phyloP scores from a whole-genome alignment of 2,329 filamentous ascomycete species.

The Ascochyta viciae-villosae region DNA sequence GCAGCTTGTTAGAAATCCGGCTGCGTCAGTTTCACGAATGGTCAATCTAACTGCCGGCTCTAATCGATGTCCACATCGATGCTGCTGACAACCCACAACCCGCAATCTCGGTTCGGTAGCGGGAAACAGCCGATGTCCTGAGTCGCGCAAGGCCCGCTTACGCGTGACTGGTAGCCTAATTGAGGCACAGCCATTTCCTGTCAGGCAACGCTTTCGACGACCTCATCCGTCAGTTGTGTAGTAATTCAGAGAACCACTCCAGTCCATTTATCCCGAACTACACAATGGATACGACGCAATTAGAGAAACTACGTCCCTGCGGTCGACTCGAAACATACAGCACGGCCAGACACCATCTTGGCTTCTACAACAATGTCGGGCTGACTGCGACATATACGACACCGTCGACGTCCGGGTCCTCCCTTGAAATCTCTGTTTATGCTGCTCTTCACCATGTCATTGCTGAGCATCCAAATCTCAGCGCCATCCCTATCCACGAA shows the following conservation, averaged over 20 bases:
- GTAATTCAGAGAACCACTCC: neutral
- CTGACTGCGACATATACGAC: conserved; percentile 44
- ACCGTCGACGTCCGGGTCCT: neutral
- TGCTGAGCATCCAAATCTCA: conserved; percentile 52
- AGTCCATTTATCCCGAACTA: neutral
- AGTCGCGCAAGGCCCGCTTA: neutral
- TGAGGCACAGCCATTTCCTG: neutral
- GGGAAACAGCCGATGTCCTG: neutral
- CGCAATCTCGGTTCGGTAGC: neutral
- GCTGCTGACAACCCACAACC: no score
- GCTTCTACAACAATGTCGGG: conserved; percentile 54
- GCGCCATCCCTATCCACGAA: conserved; percentile 52
- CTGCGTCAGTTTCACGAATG: no score
- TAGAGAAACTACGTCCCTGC: conserved; percentile 29
- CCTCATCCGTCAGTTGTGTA: neutral
- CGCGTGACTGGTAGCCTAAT: neutral
- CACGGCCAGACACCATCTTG: conserved; percentile 51
- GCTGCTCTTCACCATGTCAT: conserved; percentile 48
- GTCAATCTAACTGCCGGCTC: no score
- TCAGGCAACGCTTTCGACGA: neutral
- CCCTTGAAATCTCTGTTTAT: neutral
- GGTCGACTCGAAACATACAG: conserved; percentile 55
- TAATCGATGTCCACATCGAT: no score
- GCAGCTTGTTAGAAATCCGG: no score
- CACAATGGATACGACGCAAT: neutral